A percentile compares a stretch with the other conserved stretches of the same genome.
These are phyloP conservation scores for Trichoderma virens DNA, from an alignment of 495 filamentous ascomycete species.

Conservation along the genomic window DNA sequence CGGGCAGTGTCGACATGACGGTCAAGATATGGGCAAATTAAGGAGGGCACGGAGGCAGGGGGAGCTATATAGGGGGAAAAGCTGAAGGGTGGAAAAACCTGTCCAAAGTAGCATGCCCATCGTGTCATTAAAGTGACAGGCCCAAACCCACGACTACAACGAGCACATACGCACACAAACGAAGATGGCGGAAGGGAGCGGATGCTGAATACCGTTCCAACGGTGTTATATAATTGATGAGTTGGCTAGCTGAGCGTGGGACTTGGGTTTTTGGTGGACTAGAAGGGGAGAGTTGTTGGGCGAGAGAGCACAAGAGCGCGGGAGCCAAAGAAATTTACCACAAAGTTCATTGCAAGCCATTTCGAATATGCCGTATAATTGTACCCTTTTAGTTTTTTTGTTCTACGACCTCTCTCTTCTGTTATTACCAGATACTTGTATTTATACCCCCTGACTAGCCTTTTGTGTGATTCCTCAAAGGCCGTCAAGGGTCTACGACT, in stretches of 20 bases:
- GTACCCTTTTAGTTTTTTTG: background rate
- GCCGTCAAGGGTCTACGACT: too few relatives aligned
- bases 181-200: background rate
- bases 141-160: background rate
- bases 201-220: background rate
- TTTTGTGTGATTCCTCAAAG: too few relatives aligned
- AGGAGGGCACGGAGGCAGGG: slow-evolving; percentile 2
- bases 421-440: background rate
- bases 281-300: background rate
- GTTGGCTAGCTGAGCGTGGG: slow-evolving; percentile 1
- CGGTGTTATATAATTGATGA: slow-evolving; percentile 3
- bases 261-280: background rate
- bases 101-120: background rate
- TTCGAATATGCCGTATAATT: background rate
- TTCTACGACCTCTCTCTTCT: too few relatives aligned
- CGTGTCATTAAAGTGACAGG: background rate
- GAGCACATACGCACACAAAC: background rate
- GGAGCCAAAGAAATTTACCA: background rate
- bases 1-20: slow-evolving; percentile 54
- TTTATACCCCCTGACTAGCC: too few relatives aligned
- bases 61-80: background rate
- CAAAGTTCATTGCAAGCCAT: background rate
- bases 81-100: background rate
- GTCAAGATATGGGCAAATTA: slow-evolving; percentile 54
- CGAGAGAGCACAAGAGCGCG: background rate